Conservation (phyloP, 495 filamentous ascomycete species). For the Penicillium flavigenum region DNA sequence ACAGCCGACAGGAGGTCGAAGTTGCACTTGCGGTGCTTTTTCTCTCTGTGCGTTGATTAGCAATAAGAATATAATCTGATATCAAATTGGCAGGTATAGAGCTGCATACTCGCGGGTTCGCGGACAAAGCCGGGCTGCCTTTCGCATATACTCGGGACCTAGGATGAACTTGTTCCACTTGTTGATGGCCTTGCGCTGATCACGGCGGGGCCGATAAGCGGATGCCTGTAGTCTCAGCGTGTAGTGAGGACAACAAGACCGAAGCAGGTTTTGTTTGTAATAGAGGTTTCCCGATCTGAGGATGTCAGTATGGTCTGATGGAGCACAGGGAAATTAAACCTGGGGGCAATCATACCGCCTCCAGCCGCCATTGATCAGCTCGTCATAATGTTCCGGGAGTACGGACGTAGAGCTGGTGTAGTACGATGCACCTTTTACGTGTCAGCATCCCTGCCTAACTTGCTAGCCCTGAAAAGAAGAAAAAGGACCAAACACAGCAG, state of each 20-base stretch:
- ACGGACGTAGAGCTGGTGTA: constrained; percentile 71
- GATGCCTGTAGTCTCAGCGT: constrained; percentile 79
- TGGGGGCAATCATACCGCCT: constrained; percentile 57
- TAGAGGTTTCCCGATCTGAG: constrained; percentile 72
- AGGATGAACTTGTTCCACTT: constrained; percentile 85
- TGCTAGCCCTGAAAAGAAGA: neutral
- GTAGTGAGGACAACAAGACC: constrained; percentile 94
- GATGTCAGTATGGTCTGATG: constrained; percentile 19
- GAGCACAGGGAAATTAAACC: neutral
- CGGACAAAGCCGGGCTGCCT: constrained; percentile 71
- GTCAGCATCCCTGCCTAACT: constrained; percentile 15
- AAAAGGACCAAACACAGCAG: constrained; percentile 5
- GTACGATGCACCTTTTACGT: constrained; percentile 72
- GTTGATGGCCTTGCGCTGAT: constrained; percentile 85
- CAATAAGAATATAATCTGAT: neutral
- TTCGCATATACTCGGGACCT: constrained; percentile 73
- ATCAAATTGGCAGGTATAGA: neutral
- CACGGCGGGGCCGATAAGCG: constrained; percentile 67
- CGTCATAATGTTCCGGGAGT: constrained; percentile 72
- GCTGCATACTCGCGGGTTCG: constrained; percentile 66
- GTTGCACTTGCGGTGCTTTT: constrained; percentile 64
- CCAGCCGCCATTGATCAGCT: constrained; percentile 84
- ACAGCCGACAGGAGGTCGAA: constrained; percentile 73
- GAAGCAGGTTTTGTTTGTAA: constrained; percentile 82
- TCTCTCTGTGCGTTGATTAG: constrained; percentile 55